Percentiles rank a stretch among this genome's conserved stretches.
Evolutionary conservation across 805 yeast species (phyloP).

Genomic region (Huiozyma naganishii): DNA sequence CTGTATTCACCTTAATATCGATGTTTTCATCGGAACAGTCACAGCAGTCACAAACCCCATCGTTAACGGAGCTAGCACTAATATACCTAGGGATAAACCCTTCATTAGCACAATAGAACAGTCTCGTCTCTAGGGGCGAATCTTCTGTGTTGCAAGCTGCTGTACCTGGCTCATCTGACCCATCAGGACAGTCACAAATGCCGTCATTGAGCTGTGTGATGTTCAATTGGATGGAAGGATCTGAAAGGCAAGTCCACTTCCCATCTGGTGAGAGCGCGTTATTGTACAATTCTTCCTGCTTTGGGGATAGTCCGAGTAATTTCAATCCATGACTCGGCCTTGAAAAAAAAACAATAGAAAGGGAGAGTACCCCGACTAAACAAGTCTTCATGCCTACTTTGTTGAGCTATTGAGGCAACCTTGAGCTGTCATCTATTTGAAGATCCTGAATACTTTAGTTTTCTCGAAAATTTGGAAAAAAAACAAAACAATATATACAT

Average conservation of each 20-base stretch:
- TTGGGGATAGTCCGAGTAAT: neutral
- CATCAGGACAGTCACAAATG: slow-evolving; percentile 95
- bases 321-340: no score
- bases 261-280: slow-evolving; percentile 37
- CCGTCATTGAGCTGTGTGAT: slow-evolving; percentile 70
- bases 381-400: neutral
- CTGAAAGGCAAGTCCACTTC: slow-evolving; percentile 58
- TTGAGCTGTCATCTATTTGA: no score
- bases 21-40: slow-evolving; percentile 79
- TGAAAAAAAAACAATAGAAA: neutral
- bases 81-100: slow-evolving; percentile 58
- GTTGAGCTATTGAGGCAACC: no score
- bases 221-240: slow-evolving; percentile 55
- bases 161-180: slow-evolving; percentile 95
- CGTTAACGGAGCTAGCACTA: slow-evolving; percentile 62
- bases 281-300: slow-evolving; percentile 11
- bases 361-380: neutral
- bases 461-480: no score
- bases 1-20: no score
- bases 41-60: slow-evolving; percentile 95
- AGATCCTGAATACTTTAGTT: no score
- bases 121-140: slow-evolving; percentile 8
- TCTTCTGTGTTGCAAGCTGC: slow-evolving; percentile 48
- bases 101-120: slow-evolving; percentile 66
- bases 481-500: no score